Evolutionary conservation across 2,329 filamentous ascomycete species (phyloP).

Genomic region (Claviceps maximensis): DNA sequence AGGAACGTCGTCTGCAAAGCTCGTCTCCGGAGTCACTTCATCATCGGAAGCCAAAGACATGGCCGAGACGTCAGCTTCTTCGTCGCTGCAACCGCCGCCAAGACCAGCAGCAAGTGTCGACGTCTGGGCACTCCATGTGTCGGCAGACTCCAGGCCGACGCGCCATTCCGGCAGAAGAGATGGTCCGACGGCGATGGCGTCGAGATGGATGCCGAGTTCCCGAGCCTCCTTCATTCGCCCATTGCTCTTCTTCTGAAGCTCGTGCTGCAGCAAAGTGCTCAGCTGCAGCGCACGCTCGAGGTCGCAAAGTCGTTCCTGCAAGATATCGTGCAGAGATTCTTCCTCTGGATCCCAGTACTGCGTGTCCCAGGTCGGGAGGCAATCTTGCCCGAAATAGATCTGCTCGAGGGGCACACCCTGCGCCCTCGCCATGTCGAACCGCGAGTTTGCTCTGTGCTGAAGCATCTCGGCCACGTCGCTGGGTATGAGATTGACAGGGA

Average conservation of each 20-base stretch:
- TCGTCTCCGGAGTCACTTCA: not conserved
- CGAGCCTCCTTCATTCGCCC: slow-evolving; percentile 14
- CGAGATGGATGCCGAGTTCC: slow-evolving; percentile 9
- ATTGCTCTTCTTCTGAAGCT: slow-evolving; percentile 16
- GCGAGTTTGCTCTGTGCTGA: slow-evolving; percentile 11
- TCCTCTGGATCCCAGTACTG: slow-evolving; percentile 13
- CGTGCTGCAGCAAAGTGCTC: slow-evolving; percentile 9
- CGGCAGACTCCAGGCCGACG: no score
- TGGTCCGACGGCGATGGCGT: slow-evolving; percentile 13
- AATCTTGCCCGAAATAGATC: slow-evolving; percentile 16
- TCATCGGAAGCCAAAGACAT: not conserved
- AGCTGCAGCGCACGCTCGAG: slow-evolving; percentile 9
- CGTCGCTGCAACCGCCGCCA: not conserved
- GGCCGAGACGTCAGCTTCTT: not conserved
- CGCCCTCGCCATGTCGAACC: slow-evolving; percentile 12
- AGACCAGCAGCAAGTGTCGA: no score
- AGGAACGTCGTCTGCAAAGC: not conserved
- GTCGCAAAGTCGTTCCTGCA: slow-evolving; percentile 14
- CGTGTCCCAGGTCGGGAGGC: slow-evolving; percentile 17
- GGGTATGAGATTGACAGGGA: slow-evolving; percentile 13
- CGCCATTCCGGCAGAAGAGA: slow-evolving; percentile 18
- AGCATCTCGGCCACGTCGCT: slow-evolving; percentile 11
- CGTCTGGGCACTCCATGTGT: no score
- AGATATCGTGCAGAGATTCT: slow-evolving; percentile 12
- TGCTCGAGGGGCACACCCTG: slow-evolving; percentile 8